Evolutionary conservation across 805 yeast genomes (phyloP), one percentile per base, ranked within the genome.

Genomic region (Metschnikowia similis): DNA sequence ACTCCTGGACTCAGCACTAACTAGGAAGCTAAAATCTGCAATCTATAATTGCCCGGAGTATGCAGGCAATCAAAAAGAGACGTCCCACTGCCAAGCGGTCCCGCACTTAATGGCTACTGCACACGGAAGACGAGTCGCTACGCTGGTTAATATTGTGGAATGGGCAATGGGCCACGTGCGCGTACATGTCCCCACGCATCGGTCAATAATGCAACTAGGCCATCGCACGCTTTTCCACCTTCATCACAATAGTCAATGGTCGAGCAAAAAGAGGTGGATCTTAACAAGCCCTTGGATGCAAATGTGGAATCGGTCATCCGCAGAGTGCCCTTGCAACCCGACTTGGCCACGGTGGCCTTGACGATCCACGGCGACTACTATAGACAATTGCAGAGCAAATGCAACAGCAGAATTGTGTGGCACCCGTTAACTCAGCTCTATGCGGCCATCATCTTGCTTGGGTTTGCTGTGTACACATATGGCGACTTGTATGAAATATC

Each of bases 291-390:
- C 6, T 65, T 87, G 48, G 79, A 82, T 51, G 65, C 59, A 0
- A 69, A 74, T 34, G 76, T 75, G 0, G 77, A 81, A 13, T 72
- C 89, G 9, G 78, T 79, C 1, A 78, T 87, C 35, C 69, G 65
- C 41, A 70, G 81, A 35, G 59, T 78, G 0, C 63, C 66, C 2
- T 69, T 87, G 45, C 71, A 69, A 6, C 91, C 91, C 1, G 80
- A 77, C 30, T 71, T 74, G 37, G 72, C 85, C 1, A 78, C 80
- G 40, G 87, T 87, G 9, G 80, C 84, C 1, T 60, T 84, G 48
- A 82, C 80, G 50, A 66, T 86, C 51, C 81, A 84, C 30, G 81
- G 87, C 50, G 94, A 87, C 62, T 81, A 75, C 55, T 68, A 80
- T 49, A 61, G 77, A 26, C 74, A 70, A 54, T 62, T 70, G 36